phyloP scores from a whole-genome alignment of 202 grass and related monocot genomes.

The Digitaria exilis region DNA sequence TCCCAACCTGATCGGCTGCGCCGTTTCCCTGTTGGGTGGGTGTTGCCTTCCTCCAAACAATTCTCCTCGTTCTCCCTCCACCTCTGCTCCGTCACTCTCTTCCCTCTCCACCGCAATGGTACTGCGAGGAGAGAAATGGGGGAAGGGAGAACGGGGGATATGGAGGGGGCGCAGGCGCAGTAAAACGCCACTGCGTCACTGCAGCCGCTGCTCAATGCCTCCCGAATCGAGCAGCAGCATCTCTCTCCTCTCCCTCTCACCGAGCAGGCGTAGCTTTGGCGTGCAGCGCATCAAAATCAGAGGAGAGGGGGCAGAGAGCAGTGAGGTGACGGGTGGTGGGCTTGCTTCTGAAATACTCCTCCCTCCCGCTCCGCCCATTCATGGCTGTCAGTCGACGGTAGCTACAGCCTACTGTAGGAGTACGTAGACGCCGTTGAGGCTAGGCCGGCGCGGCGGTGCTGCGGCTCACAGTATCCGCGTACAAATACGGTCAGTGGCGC shows the following conservation, averaged over 20 bases:
- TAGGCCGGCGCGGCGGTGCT: too few relatives aligned
- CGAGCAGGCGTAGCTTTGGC: slow-evolving; percentile 34
- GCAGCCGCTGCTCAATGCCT: slow-evolving; percentile 16
- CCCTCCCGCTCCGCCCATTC: slow-evolving; percentile 44
- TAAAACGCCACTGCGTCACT: slow-evolving; percentile 42
- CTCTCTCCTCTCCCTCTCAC: too few relatives aligned
- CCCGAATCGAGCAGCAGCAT: not conserved
- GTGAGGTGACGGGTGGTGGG: slow-evolving; percentile 38
- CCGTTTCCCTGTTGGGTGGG: slow-evolving; percentile 5
- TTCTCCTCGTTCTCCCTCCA: not conserved
- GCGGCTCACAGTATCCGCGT: not conserved
- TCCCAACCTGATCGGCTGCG: slow-evolving; percentile 35
- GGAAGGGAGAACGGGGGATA: not conserved
- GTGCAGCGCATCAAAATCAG: slow-evolving; percentile 74
- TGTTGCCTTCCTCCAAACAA: slow-evolving; percentile 1
- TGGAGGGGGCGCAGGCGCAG: slow-evolving; percentile 29
- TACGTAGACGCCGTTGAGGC: too few relatives aligned
- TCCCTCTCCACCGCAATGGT: not conserved
- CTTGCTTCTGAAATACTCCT: slow-evolving; percentile 70
- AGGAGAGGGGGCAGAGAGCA: slow-evolving; percentile 29
- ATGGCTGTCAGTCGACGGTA: slow-evolving; percentile 50
- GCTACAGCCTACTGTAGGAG: too few relatives aligned
- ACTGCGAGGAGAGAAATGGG: not conserved
- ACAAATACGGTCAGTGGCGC: not conserved
- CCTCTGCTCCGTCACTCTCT: too few relatives aligned